A percentile compares a stretch with the other conserved stretches of the same genome.
These are phyloP conservation scores for Beauveria sp. DNA, from an alignment of 2,329 filamentous ascomycete genomes.

Conservation along the genomic window DNA sequence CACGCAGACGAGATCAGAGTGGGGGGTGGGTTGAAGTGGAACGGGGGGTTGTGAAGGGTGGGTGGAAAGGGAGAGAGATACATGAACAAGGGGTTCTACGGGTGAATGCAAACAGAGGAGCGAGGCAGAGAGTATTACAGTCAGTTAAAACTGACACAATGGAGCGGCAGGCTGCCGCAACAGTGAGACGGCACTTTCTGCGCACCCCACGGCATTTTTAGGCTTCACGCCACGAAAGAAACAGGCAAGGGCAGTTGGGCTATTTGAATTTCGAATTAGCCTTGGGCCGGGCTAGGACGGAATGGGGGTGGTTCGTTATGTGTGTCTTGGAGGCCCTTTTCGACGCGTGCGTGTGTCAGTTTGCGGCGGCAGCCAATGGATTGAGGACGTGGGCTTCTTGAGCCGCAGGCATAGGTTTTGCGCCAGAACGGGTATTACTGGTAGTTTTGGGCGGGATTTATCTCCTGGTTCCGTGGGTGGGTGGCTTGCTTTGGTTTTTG, in stretches of 20 bases:
- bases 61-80: neutral
- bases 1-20: neutral
- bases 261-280: no score
- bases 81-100: neutral
- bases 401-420: no score
- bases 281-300: neutral
- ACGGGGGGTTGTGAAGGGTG: neutral
- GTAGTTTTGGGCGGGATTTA: neutral
- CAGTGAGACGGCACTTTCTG: no score
- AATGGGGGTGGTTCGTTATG: neutral
- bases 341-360: neutral
- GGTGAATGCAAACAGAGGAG: no score
- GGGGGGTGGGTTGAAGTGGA: neutral
- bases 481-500: neutral
- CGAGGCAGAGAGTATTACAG: no score
- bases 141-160: no score
- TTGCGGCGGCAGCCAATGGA: slow-evolving; percentile 5
- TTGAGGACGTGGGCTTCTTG: neutral
- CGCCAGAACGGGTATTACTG: neutral
- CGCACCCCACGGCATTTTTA: no score
- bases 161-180: no score
- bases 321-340: neutral
- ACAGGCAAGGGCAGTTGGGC: neutral
- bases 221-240: no score
- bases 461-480: neutral